These are phyloP conservation scores for Xylariaceae sp. DNA, from an alignment of 2,329 filamentous ascomycete species.

Conservation along the genomic window DNA sequence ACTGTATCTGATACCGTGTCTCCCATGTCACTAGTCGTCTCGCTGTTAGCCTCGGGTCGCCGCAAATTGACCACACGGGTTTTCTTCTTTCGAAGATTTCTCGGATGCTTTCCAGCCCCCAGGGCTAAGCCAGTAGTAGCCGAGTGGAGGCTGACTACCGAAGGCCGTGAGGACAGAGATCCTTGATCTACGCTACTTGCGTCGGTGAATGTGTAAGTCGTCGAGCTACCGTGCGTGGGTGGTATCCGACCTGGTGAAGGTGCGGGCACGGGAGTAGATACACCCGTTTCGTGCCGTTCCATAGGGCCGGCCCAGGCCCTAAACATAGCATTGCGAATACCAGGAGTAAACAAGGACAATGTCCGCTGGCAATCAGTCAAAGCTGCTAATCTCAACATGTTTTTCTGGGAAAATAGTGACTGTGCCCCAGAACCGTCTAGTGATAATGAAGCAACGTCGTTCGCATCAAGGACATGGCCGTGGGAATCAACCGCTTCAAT, in stretches of 20 bases:
- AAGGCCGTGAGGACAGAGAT: conserved; percentile 64
- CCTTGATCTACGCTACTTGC: conserved; percentile 60
- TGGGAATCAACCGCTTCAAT: conserved; percentile 77
- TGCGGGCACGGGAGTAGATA: conserved; percentile 47
- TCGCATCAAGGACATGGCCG: conserved; percentile 71
- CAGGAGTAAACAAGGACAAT: conserved; percentile 83
- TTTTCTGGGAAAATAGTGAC: conserved; percentile 93
- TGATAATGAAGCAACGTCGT: conserved; percentile 70
- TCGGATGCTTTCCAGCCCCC: conserved; percentile 54
- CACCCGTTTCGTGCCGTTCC: conserved; percentile 59
- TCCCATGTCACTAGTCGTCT: conserved; percentile 49
- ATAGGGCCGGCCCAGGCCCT: conserved; percentile 82
- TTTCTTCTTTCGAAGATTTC: conserved; percentile 72
- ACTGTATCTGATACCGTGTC: conserved; percentile 49
- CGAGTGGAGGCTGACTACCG: conserved; percentile 59
- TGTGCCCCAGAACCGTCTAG: conserved; percentile 79
- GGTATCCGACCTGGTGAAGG: conserved; percentile 59
- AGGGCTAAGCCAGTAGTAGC: conserved; percentile 60
- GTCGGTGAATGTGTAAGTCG: conserved; percentile 71
- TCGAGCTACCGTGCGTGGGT: conserved; percentile 55
- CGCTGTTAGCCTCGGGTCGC: conserved; percentile 52
- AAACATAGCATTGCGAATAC: conserved; percentile 86
- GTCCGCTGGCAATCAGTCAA: conserved; percentile 87
- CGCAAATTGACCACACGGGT: conserved; percentile 77
- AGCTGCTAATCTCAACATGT: conserved; percentile 74